Conservation (phyloP, 2,329 filamentous ascomycete species). For the Pseudogymnoascus sp. region DNA sequence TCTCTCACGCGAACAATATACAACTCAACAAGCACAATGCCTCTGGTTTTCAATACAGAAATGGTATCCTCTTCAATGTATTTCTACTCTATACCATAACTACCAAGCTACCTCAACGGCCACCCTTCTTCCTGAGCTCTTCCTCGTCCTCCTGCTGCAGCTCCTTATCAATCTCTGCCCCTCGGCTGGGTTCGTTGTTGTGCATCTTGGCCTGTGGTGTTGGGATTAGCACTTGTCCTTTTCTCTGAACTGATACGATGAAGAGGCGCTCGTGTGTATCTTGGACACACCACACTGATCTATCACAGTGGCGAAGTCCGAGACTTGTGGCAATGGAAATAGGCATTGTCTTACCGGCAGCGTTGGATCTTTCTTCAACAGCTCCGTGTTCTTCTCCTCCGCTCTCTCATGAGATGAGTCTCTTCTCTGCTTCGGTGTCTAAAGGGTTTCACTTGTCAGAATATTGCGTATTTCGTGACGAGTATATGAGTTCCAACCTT, state of each 20-base stretch:
- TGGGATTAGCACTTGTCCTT: constrained; percentile 6
- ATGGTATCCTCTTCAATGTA: neutral
- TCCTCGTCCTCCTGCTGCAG: constrained; percentile 61
- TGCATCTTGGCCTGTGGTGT: constrained; percentile 49
- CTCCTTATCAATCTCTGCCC: constrained; percentile 64
- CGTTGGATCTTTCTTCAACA: constrained; percentile 44
- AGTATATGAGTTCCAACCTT: constrained; percentile 28
- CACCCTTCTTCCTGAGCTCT: constrained; percentile 50
- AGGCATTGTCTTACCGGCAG: constrained; percentile 37
- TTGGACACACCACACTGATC: constrained; percentile 4
- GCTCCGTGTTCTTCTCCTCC: constrained; percentile 22
- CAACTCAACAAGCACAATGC: neutral
- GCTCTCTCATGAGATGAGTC: constrained; percentile 39
- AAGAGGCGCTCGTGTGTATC: neutral
- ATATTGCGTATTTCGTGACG: neutral
- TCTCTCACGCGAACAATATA: neutral
- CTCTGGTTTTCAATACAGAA: neutral
- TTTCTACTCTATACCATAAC: neutral
- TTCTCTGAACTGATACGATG: neutral
- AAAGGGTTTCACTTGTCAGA: constrained; percentile 3
- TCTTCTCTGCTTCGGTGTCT: constrained; percentile 26
- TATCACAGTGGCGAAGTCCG: neutral
- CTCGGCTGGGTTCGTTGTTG: constrained; percentile 65
- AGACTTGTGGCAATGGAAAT: constrained; percentile 25
- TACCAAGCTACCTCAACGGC: neutral